Conservation (phyloP, 108 stramenopile species). For the Pseudonitzschia delicatissima region DNA sequence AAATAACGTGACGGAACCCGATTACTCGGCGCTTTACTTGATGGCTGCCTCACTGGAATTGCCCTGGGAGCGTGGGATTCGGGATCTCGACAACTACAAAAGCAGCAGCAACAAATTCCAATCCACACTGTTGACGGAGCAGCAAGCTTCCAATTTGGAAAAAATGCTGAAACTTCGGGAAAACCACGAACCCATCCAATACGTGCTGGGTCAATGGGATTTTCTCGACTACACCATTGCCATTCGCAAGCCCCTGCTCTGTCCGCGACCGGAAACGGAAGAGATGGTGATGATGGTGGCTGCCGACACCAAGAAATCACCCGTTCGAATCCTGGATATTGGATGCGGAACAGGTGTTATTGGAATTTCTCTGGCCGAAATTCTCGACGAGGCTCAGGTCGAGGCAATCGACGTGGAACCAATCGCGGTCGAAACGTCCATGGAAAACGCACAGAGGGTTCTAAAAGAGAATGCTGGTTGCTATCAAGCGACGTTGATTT, state of each 20-base stretch:
- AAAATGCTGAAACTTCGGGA: conserved; percentile 48
- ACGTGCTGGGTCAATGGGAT: conserved; percentile 93
- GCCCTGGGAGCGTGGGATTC: conserved; percentile 57
- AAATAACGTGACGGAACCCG: conserved; percentile 54
- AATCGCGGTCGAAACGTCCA: conserved; percentile 74
- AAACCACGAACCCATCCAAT: conserved; percentile 86
- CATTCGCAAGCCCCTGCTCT: conserved; percentile 77
- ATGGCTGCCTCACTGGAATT: conserved; percentile 56
- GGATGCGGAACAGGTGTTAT: conserved; percentile 93
- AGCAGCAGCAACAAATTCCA: conserved; percentile 2
- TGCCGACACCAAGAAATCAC: not conserved
- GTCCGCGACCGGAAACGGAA: conserved; percentile 95
- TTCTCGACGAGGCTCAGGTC: conserved; percentile 45
- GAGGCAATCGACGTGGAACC: conserved; percentile 79
- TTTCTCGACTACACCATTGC: conserved; percentile 73
- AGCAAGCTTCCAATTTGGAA: conserved; percentile 35
- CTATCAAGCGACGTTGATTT: conserved; percentile 21
- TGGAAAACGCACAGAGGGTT: conserved; percentile 66
- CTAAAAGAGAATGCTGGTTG: conserved; percentile 15
- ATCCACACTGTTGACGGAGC: conserved; percentile 27
- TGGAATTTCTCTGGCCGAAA: conserved; percentile 77
- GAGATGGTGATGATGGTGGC: conserved; percentile 77
- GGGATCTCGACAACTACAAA: conserved; percentile 31
- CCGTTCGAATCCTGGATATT: conserved; percentile 79
- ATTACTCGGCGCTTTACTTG: conserved; percentile 59